Conservation (phyloP, 495 filamentous ascomycete species). For the Xylaria bambusicola region DNA sequence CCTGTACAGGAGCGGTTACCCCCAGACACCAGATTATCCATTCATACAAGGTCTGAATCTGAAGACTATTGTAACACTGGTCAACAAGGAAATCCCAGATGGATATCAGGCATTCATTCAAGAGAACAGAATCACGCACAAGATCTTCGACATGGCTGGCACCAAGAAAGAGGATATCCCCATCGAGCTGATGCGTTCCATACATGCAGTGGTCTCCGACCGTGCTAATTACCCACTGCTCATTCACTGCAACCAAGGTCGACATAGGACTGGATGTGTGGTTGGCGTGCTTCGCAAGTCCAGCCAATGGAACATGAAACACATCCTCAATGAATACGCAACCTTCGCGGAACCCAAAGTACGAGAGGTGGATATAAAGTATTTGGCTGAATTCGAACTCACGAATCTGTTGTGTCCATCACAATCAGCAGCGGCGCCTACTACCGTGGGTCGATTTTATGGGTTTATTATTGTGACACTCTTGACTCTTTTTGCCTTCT, state of each 20-base stretch:
- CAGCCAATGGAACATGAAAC: slow-evolving; percentile 57
- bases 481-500: slow-evolving; percentile 21
- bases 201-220: slow-evolving; percentile 66
- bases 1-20: slow-evolving; percentile 79
- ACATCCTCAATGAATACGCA: slow-evolving; percentile 67
- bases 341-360: slow-evolving; percentile 66
- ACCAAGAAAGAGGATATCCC: slow-evolving; percentile 74
- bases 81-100: slow-evolving; percentile 61
- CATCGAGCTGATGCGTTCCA: slow-evolving; percentile 59
- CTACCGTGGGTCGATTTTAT: slow-evolving; percentile 13
- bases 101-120: slow-evolving; percentile 63
- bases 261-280: slow-evolving; percentile 85
- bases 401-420: slow-evolving; percentile 23
- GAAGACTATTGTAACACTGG: slow-evolving; percentile 79
- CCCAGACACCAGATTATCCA: slow-evolving; percentile 60
- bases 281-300: slow-evolving; percentile 70
- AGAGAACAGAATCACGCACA: slow-evolving; percentile 63
- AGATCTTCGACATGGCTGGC: slow-evolving; percentile 68
- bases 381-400: slow-evolving; percentile 46
- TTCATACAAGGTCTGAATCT: slow-evolving; percentile 65
- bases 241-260: slow-evolving; percentile 89
- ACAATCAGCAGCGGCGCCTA: not conserved
- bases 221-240: slow-evolving; percentile 70
- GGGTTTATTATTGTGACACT: slow-evolving; percentile 24
- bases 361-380: slow-evolving; percentile 53